phyloP scores from a whole-genome alignment of 495 filamentous ascomycete genomes.

The Amniculicola lignicola region DNA sequence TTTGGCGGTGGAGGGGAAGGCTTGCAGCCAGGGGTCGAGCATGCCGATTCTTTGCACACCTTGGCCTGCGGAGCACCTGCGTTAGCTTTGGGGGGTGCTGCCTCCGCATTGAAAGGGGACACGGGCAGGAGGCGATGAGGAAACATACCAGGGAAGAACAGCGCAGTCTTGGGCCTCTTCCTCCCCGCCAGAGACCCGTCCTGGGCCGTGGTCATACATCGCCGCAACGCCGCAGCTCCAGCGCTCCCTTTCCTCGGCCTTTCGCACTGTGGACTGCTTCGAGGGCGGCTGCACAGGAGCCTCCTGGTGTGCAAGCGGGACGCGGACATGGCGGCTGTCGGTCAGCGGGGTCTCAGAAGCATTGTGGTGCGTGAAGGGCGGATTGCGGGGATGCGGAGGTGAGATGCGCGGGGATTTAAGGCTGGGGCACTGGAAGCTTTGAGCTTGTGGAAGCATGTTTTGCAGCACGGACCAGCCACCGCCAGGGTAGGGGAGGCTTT shows the following conservation, averaged over 20 bases:
- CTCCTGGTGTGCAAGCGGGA: neutral
- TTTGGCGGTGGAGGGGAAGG: slow-evolving; percentile 71
- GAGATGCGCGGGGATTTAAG: neutral
- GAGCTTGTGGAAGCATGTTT: neutral
- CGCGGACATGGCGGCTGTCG: neutral
- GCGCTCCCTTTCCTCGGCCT: neutral
- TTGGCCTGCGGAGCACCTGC: slow-evolving; percentile 60
- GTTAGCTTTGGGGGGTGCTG: neutral
- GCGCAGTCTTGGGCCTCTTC: slow-evolving; percentile 41
- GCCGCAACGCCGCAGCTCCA: slow-evolving; percentile 13
- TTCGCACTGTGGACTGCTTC: slow-evolving; percentile 4
- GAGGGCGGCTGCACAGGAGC: neutral
- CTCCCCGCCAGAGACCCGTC: neutral
- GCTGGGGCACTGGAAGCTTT: neutral
- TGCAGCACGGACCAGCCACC: too few species aligned
- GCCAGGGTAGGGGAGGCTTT: too few species aligned
- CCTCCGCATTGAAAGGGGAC: too few species aligned
- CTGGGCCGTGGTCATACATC: slow-evolving; percentile 26
- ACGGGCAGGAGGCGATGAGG: too few species aligned
- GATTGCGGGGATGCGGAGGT: slow-evolving; percentile 10
- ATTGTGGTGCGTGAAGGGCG: neutral
- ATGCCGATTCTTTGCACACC: slow-evolving; percentile 94
- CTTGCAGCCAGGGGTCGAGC: slow-evolving; percentile 76
- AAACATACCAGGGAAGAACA: slow-evolving; percentile 47
- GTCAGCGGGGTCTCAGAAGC: neutral